Conservation (phyloP, 2,329 filamentous ascomycete species). For the Zymoseptoria crescenta region DNA sequence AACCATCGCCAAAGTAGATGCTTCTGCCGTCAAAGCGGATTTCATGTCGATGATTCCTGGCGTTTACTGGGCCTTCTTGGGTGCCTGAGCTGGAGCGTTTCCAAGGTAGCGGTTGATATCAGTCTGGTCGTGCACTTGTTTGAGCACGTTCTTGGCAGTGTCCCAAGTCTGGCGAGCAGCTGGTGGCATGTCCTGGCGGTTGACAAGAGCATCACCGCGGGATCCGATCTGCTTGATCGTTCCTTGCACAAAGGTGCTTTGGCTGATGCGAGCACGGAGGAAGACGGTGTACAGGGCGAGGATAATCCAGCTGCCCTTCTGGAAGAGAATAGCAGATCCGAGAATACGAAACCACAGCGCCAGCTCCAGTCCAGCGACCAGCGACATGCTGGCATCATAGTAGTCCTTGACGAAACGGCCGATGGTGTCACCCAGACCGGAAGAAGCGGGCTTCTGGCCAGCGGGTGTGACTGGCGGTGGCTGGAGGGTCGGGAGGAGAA, state of each 20-base stretch:
- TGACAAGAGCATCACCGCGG: conserved; percentile 71
- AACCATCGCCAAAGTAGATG: neutral
- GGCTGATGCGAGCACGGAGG: conserved; percentile 78
- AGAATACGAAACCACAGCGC: conserved; percentile 76
- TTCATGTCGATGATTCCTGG: neutral
- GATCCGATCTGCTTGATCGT: conserved; percentile 65
- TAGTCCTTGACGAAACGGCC: conserved; percentile 94
- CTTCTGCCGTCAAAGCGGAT: neutral
- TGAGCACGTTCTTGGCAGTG: conserved; percentile 61
- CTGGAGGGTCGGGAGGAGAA: conserved; percentile 79
- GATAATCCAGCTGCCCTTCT: conserved; percentile 83
- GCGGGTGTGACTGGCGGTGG: conserved; percentile 51
- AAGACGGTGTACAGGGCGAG: conserved; percentile 81
- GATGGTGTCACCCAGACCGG: conserved; percentile 70
- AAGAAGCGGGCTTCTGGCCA: conserved; percentile 51
- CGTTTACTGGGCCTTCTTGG: conserved; percentile 58
- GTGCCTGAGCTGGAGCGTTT: conserved; percentile 32
- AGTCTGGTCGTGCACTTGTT: conserved; percentile 70
- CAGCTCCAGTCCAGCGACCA: conserved; percentile 85
- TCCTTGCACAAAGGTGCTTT: conserved; percentile 88
- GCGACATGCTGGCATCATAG: conserved; percentile 91
- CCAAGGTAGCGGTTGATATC: conserved; percentile 50
- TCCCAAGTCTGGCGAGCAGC: conserved; percentile 73
- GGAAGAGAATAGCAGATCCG: conserved; percentile 75
- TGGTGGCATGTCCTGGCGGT: conserved; percentile 80